Base-by-base conservation (phyloP, 108 stramenopile genomes). In the Cylindrotheca closterium region DNA sequence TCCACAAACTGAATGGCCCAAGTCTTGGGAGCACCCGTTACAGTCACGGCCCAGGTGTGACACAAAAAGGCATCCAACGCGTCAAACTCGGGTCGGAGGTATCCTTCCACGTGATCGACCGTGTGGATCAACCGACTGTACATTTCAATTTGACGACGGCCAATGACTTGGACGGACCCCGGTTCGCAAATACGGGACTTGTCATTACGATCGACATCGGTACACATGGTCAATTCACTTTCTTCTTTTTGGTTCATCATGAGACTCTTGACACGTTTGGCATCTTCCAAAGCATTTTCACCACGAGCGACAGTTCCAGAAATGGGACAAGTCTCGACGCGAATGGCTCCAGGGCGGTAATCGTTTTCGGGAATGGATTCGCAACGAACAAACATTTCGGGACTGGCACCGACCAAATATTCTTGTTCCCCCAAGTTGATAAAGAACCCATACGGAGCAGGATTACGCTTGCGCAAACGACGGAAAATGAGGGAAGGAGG, bases 1-100 rank as follows among this genome's bases (percentile, higher is more conserved):
- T 98, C 98, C 24, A 98, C 88, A 58, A 98, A 98, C 66, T 95
- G 95, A 66, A 96, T 97, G 8, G 98, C 98, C 98, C 98, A 98
- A 30, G 93, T 95, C 75, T 98, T 98, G 12, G 98, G 98, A 31
- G 96, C 95, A 57, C 98, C 98, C 28, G 96, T 97, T n/a, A 98
- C 98, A 27, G 98, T 98, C 12, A 98, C 98, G 30, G 96, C 96
- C 98, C 98, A 98, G 30, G 98, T 98, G 75, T 98, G 96, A 55
- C 96, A 96, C 37, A 98, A 77, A 60, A 98, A 98, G 47, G 98
- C 98, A 80, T 98, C 98, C 29, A 98, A 79, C 18, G 98, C 96
- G 71, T 98, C 98, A 73, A 97, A 98, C 55, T 95, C 94, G 10
- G 88, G 76, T 47, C 98, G 87, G 34, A 98, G 67, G 71, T 94